Conservation (phyloP, 2,329 filamentous ascomycete species). For the Achaetomium macrosporum region DNA sequence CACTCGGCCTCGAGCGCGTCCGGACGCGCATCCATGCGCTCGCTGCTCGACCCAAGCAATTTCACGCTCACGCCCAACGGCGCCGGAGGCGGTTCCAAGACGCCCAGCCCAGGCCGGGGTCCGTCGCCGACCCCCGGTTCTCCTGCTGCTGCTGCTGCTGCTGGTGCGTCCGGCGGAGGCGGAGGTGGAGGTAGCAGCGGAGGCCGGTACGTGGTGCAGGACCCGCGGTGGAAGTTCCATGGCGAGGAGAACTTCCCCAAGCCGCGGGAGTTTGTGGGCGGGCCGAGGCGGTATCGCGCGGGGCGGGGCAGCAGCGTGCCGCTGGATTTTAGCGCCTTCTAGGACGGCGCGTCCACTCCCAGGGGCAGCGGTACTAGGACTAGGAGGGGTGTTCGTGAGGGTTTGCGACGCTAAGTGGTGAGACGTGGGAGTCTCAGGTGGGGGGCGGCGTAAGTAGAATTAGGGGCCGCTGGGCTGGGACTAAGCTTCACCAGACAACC, state of each 20-base stretch:
- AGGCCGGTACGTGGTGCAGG: slow-evolving; percentile 57
- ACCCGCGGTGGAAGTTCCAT: slow-evolving; percentile 81
- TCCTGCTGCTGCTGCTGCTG: not conserved
- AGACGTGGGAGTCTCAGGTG: no score
- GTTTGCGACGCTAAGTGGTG: not conserved
- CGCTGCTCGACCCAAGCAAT: slow-evolving; percentile 67
- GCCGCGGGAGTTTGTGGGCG: slow-evolving; percentile 73
- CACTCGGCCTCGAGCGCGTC: slow-evolving; percentile 25
- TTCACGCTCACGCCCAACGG: slow-evolving; percentile 69
- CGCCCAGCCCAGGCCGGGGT: slow-evolving; percentile 41
- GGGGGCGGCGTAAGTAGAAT: no score
- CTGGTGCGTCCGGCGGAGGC: not conserved
- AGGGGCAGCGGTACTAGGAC: no score
- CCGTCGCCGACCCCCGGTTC: slow-evolving; percentile 28
- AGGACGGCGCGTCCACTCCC: no score
- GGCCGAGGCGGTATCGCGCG: slow-evolving; percentile 73
- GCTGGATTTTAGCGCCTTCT: slow-evolving; percentile 65
- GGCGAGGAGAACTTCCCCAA: slow-evolving; percentile 76
- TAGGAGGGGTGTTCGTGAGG: not conserved
- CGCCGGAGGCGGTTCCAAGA: slow-evolving; percentile 33
- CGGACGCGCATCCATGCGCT: slow-evolving; percentile 42
- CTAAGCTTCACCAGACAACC: no score
- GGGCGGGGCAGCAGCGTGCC: slow-evolving; percentile 92
- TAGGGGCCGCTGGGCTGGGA: no score
- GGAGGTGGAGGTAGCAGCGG: slow-evolving; percentile 21